phyloP scores from a whole-genome alignment of 2,329 filamentous ascomycete species.

The Trichoderma koningii region DNA sequence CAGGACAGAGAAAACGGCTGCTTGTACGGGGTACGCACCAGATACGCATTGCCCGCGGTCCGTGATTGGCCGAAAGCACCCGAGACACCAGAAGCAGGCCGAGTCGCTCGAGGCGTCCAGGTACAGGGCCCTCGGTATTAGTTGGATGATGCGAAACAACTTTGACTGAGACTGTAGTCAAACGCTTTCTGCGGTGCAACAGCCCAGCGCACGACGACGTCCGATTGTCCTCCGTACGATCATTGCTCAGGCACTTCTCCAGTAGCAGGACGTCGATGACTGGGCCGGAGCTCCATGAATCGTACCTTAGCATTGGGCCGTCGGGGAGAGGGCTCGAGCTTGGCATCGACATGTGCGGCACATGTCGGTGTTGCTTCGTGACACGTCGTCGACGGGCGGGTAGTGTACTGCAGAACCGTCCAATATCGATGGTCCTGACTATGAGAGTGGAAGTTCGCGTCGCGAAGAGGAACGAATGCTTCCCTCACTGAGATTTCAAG shows the following conservation, averaged over 20 bases:
- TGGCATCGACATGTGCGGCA: too few relatives aligned
- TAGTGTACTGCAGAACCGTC: too few relatives aligned
- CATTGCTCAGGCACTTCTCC: not conserved
- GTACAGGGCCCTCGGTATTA: not conserved
- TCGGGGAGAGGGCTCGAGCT: not conserved
- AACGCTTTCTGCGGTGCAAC: not conserved
- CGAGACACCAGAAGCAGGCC: not conserved
- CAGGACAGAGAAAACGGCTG: not conserved
- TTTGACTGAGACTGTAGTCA: not conserved
- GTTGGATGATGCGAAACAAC: not conserved
- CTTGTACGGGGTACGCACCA: not conserved
- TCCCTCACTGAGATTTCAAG: too few relatives aligned
- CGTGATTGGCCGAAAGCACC: slow-evolving; percentile 19
- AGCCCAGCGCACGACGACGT: not conserved
- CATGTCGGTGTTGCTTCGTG: not conserved
- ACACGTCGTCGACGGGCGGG: not conserved
- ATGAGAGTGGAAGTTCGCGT: not conserved
- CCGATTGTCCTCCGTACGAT: not conserved
- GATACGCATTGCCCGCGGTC: not conserved
- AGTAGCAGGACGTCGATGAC: not conserved
- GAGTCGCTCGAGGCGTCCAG: not conserved
- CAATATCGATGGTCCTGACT: too few relatives aligned
- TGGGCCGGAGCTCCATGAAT: slow-evolving; percentile 1
- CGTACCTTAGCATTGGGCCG: not conserved
- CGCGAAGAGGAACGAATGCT: not conserved